Base-by-base conservation (phyloP, 225 moss, liverwort and hornwort genomes). In the Lunularia cruciata region DNA sequence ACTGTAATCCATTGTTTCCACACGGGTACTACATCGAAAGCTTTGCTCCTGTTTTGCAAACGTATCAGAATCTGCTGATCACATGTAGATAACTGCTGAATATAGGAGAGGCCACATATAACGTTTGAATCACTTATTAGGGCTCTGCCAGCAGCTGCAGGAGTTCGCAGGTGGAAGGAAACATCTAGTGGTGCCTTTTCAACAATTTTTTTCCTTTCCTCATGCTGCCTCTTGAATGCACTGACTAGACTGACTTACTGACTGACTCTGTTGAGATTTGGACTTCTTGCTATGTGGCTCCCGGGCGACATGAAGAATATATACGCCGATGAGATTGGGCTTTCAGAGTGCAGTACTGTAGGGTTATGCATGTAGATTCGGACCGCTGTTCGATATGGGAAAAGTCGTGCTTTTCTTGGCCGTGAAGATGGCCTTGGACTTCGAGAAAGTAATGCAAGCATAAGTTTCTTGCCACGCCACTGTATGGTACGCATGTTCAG, bases 371-470 rank as follows among this genome's bases (percentile, higher is more conserved):
- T 57, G 32, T 32, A 31, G 31, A 57, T 57, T 30, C 3, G 53
- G 3, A 53, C 53, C 13, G 23, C 27, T 0, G 53, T 53, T 53
- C 25, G 30, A 57, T 32, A 14, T 32, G 16, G 15, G 56, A 57
- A 32, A 57, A 57, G 59, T 37, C 59, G 59, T 60, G 59, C 35
- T 37, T 60, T 59, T 36, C 59, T 35, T 60, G 59, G 22, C 33
- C 59, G 59, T 9, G 35, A 60, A 60, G 59, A 22, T 60, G n/a
- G 35, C 35, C 37, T 60, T 14, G 16, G 57, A 26, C 11, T 16
- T 60, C 32, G 37, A 60, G 59, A 19, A 60, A 5, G 8, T 37
- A 20, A 37, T 37, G 59, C 35, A 19, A 60, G 35, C 35, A 60
- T 60, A 15, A 31, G 15, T 53, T 57, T 15, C 56, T 11, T 30